phyloP scores from a whole-genome alignment of 768 basidiomycete species.

The Chalciporus pseudorubinellus region DNA sequence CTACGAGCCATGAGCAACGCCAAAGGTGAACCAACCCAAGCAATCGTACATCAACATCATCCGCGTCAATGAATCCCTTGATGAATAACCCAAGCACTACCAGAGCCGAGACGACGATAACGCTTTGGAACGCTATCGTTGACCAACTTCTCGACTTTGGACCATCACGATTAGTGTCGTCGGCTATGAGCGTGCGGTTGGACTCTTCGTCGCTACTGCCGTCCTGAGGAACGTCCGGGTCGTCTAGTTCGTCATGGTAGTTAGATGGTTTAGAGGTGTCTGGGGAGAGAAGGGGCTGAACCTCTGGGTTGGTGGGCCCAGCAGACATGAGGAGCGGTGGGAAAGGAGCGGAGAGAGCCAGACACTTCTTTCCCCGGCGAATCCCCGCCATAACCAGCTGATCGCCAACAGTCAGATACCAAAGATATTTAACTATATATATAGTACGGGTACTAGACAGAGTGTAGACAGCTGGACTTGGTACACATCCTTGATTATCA shows the following conservation, averaged over 20 bases:
- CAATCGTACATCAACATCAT: conserved; percentile 58
- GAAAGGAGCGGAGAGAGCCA: conserved; percentile 8
- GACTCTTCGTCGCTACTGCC: conserved; percentile 20
- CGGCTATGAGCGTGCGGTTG: neutral
- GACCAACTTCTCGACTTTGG: conserved; percentile 13
- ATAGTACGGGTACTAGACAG: too few relatives aligned
- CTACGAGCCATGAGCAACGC: conserved; percentile 28
- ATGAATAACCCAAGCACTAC: conserved; percentile 52
- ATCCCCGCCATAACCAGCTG: neutral
- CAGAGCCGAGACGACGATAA: conserved; percentile 36
- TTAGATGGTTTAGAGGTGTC: conserved; percentile 8
- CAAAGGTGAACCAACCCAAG: conserved; percentile 33
- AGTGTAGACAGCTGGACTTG: too few relatives aligned
- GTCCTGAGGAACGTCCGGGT: too few relatives aligned
- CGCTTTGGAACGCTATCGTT: conserved; percentile 26
- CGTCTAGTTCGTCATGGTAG: conserved; percentile 11
- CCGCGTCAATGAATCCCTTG: conserved; percentile 69
- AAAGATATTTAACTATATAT: too few relatives aligned
- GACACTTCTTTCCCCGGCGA: too few relatives aligned
- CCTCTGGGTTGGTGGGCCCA: conserved; percentile 8
- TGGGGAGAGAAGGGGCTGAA: conserved; percentile 22
- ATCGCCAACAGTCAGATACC: too few relatives aligned
- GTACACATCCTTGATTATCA: too few relatives aligned
- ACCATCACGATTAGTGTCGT: neutral
- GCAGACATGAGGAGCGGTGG: conserved; percentile 20